Percentiles rank a stretch among this genome's conserved stretches.
Evolutionary conservation across 768 basidiomycete genomes (phyloP).

Genomic region (Lentinula sp.): DNA sequence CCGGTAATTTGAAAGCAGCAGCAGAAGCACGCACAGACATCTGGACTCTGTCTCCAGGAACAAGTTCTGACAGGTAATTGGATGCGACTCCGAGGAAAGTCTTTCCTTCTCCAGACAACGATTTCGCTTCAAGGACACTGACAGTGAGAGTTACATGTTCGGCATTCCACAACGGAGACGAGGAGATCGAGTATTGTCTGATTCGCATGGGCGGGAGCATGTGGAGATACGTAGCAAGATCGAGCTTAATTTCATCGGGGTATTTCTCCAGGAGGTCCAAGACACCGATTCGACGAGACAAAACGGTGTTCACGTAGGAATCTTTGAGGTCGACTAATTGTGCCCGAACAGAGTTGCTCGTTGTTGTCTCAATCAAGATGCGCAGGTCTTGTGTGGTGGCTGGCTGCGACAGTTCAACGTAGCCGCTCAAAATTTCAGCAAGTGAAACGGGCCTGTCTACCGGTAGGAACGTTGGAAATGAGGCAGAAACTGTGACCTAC

Average conservation of each 20-base stretch:
- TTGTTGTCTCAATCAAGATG: slow-evolving; percentile 19
- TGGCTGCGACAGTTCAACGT: slow-evolving; percentile 42
- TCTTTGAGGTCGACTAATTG: slow-evolving; percentile 23
- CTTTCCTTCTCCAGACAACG: slow-evolving; percentile 24
- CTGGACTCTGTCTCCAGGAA: slow-evolving; percentile 34
- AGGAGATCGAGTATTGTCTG: slow-evolving; percentile 46
- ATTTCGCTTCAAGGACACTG: slow-evolving; percentile 33
- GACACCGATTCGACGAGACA: slow-evolving; percentile 29
- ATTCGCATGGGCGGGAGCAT: slow-evolving; percentile 42
- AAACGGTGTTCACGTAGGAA: slow-evolving; percentile 26
- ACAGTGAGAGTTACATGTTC: slow-evolving; percentile 36
- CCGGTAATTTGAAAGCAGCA: slow-evolving; percentile 37
- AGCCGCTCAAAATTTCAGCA: slow-evolving; percentile 32
- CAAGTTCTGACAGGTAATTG: slow-evolving; percentile 33
- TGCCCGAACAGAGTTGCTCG: slow-evolving; percentile 16
- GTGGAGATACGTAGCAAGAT: slow-evolving; percentile 29
- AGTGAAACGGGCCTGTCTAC: slow-evolving; percentile 29
- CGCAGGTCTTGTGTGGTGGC: slow-evolving; percentile 36
- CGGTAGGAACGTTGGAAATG: slow-evolving; percentile 33
- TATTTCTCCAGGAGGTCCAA: slow-evolving; percentile 35
- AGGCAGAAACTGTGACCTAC: slow-evolving; percentile 29
- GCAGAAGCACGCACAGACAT: slow-evolving; percentile 33
- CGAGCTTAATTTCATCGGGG: slow-evolving; percentile 24
- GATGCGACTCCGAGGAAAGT: slow-evolving; percentile 41
- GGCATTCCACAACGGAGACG: slow-evolving; percentile 39